Evolutionary conservation across 1,139 yeast genomes (phyloP), one percentile per base, ranked within the genome.

Genomic region (Scheffersomyces lignicola): DNA sequence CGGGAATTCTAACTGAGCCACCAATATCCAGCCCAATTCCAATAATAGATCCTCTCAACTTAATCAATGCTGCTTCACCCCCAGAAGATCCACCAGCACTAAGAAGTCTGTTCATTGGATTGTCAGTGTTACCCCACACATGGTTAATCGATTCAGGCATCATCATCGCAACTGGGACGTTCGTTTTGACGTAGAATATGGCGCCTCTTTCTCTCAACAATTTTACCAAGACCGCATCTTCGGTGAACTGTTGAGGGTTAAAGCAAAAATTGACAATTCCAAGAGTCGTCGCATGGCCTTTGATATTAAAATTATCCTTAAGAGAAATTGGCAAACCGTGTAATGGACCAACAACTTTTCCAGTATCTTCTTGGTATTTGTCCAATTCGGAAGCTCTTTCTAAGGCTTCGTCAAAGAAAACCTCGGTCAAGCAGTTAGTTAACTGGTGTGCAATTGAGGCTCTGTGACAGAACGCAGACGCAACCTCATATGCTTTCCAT

Each of bases 1-100:
- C 64, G 4, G 69, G 69, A 23, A 75, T 60, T 23, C 83, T 62
- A 27, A 77, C 73, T 12, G 78, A 70, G 5, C 83, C 83, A 3
- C 81, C 83, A 38, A 78, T 78, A 43, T 77, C 83, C 18, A 77
- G 63, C 18, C 82, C 82, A 37, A 76, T 50, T 7, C 81, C 80
- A n/a, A 76, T 45, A 13, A 58, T 67, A 1, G 76, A 70, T 16
- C 78, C 69, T 30, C 54, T 53, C 36, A 60, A 51, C 7, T 54
- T 52, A 12, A 62, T 37, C 33, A 77, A 54, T 16, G 68, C 62
- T 18, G 64, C 64, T 38, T 62, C 69, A 13, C 68, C 66, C 1
- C 69, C 67, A 3, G 67, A 61, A 13, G 65, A 58, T 0, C 69
- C 69, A 10, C 69, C 70, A 7, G 67, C 49, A 25, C 62, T 54